Percentiles rank a stretch among this genome's conserved stretches.
These are phyloP conservation scores for Hylodesmum podocarpum DNA, from an alignment of 306 rosid genomes.

Conservation along the genomic window DNA sequence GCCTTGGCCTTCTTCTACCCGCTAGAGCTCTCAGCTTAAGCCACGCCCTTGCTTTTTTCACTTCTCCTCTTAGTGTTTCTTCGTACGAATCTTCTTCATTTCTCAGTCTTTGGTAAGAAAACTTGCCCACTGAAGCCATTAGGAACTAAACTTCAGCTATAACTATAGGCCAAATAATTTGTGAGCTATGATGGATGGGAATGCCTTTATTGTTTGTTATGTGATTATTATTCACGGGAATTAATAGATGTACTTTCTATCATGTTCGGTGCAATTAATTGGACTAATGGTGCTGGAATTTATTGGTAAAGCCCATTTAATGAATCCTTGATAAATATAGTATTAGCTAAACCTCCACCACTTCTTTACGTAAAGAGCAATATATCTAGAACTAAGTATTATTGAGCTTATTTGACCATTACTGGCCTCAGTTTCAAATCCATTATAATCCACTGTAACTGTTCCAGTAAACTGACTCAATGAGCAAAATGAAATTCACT, in stretches of 20 bases:
- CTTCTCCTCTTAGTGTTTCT: slow-evolving; percentile 21
- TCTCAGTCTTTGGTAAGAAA: slow-evolving; percentile 39
- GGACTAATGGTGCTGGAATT: slow-evolving; percentile 31
- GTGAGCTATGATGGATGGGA: background rate
- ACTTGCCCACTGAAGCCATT: slow-evolving; percentile 25
- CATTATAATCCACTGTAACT: too few species aligned
- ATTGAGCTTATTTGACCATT: too few species aligned
- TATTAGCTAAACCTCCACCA: too few species aligned
- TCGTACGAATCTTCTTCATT: slow-evolving; percentile 25
- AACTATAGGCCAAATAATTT: background rate
- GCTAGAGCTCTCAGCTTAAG: slow-evolving; percentile 37
- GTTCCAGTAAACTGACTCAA: too few species aligned
- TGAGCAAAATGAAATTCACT: too few species aligned
- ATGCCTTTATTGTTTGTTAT: background rate
- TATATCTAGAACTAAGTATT: too few species aligned
- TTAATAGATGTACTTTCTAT: background rate
- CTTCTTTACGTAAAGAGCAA: too few species aligned
- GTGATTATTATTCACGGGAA: background rate
- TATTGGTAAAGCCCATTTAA: slow-evolving; percentile 30
- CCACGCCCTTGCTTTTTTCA: slow-evolving; percentile 43
- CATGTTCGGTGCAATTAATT: slow-evolving; percentile 27
- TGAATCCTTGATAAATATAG: background rate
- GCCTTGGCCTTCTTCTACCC: slow-evolving; percentile 44
- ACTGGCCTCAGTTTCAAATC: too few species aligned
- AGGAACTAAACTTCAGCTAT: background rate